Percentiles rank a stretch among this genome's conserved stretches.
These are phyloP conservation scores for Colletotrichum tropicale DNA, from an alignment of 2,329 filamentous ascomycete species.

Conservation along the genomic window DNA sequence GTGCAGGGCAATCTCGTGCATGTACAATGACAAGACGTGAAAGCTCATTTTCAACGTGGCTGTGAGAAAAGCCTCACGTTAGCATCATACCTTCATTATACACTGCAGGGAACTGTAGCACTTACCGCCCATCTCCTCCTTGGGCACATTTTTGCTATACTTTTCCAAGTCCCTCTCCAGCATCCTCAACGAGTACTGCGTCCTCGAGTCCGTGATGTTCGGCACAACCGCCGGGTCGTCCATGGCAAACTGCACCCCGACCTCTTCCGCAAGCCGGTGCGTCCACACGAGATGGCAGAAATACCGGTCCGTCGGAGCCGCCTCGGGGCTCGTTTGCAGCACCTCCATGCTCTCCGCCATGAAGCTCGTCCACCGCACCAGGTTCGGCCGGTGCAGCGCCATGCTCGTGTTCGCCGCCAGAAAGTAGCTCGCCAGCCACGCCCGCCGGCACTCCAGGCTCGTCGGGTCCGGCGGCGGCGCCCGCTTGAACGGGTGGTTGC, in stretches of 20 bases:
- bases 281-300: slow-evolving; percentile 65
- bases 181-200: slow-evolving; percentile 66
- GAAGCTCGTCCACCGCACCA: slow-evolving; percentile 65
- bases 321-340: slow-evolving; percentile 57
- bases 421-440: slow-evolving; percentile 66
- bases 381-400: slow-evolving; percentile 63
- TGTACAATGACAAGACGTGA: slow-evolving; percentile 70
- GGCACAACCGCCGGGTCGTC: slow-evolving; percentile 64
- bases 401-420: slow-evolving; percentile 64
- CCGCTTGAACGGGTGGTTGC: slow-evolving; percentile 46
- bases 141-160: slow-evolving; percentile 60
- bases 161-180: slow-evolving; percentile 69
- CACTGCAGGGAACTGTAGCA: slow-evolving; percentile 19
- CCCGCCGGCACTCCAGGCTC: slow-evolving; percentile 58
- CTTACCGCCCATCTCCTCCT: slow-evolving; percentile 61
- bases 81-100: slow-evolving; percentile 5
- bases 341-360: slow-evolving; percentile 65
- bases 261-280: slow-evolving; percentile 70
- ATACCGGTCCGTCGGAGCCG: slow-evolving; percentile 59
- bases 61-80: slow-evolving; percentile 29
- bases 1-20: slow-evolving; percentile 78
- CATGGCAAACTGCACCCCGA: slow-evolving; percentile 68
- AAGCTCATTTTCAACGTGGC: slow-evolving; percentile 69
- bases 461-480: slow-evolving; percentile 53
- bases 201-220: slow-evolving; percentile 65